Evolutionary conservation across 352 stramenopile species (phyloP).

Genomic region (Aphanomyces astaci): DNA sequence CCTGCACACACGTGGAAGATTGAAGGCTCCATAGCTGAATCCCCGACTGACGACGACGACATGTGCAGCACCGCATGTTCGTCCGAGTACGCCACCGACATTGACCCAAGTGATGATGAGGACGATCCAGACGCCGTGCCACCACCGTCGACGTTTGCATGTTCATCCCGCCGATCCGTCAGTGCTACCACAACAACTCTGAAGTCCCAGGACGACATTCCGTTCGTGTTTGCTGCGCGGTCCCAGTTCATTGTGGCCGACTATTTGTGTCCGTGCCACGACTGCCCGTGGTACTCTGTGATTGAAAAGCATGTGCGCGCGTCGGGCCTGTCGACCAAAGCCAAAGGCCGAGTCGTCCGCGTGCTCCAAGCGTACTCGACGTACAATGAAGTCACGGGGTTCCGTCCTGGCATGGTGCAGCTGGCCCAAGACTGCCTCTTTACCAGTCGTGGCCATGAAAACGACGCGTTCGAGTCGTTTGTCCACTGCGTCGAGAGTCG

Average conservation of each 20-base stretch:
- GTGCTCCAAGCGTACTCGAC: conserved; percentile 62
- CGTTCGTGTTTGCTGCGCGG: conserved; percentile 28
- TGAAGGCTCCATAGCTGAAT: neutral
- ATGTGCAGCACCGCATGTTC: conserved; percentile 2
- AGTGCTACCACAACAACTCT: neutral
- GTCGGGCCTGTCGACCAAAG: conserved; percentile 25
- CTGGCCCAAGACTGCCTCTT: conserved; percentile 44
- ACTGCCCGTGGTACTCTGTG: conserved; percentile 48
- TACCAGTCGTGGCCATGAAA: conserved; percentile 52
- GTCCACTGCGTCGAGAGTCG: conserved; percentile 41
- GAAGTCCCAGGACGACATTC: neutral
- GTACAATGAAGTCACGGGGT: conserved; percentile 60
- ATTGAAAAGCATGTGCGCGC: conserved; percentile 42
- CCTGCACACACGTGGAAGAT: conserved; percentile 2
- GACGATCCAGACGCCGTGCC: neutral
- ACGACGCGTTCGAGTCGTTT: conserved; percentile 54
- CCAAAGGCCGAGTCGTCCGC: conserved; percentile 37
- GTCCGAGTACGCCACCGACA: conserved; percentile 18
- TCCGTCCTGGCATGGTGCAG: conserved; percentile 44
- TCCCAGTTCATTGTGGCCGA: conserved; percentile 32
- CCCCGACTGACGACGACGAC: conserved; percentile 15
- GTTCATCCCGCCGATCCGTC: conserved; percentile 28
- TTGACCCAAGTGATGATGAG: conserved; percentile 30
- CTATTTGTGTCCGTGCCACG: conserved; percentile 54
- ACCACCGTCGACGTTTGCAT: conserved; percentile 8